phyloP scores from a whole-genome alignment of 805 yeast genomes.

The Pachysolen tannophilus region DNA sequence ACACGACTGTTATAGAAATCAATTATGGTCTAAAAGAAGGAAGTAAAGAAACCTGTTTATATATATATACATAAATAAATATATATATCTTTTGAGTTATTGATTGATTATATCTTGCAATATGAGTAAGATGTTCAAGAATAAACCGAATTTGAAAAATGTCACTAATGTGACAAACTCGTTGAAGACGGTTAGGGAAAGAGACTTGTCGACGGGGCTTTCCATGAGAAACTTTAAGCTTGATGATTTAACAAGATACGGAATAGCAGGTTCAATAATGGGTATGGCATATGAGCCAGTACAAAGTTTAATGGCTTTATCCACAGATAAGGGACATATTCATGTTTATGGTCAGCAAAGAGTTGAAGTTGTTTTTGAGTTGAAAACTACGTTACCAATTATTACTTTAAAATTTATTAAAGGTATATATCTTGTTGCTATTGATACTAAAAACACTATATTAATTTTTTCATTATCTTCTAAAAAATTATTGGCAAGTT shows the following conservation, averaged over 20 bases:
- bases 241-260: constrained; percentile 34
- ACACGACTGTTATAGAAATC: too few relatives aligned
- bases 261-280: constrained; percentile 56
- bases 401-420: constrained; percentile 58
- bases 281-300: constrained; percentile 80
- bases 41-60: too few relatives aligned
- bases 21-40: too few relatives aligned
- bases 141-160: constrained; percentile 4
- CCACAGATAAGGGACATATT: constrained; percentile 62
- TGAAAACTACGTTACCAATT: constrained; percentile 43
- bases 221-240: constrained; percentile 19
- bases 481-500: constrained; percentile 50
- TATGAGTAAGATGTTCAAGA: constrained; percentile 6
- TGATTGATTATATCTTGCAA: background rate
- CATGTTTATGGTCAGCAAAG: constrained; percentile 80
- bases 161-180: constrained; percentile 10
- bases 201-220: constrained; percentile 23
- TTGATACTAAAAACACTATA: constrained; percentile 54
- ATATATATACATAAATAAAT: too few relatives aligned
- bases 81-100: too few relatives aligned
- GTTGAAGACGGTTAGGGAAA: constrained; percentile 8
- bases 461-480: constrained; percentile 64
- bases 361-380: constrained; percentile 59
- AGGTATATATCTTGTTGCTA: constrained; percentile 72
- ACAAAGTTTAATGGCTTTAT: constrained; percentile 77